Evolutionary conservation across 2,329 filamentous ascomycete species (phyloP).

Genomic region (Chrysoporthe cubensis): DNA sequence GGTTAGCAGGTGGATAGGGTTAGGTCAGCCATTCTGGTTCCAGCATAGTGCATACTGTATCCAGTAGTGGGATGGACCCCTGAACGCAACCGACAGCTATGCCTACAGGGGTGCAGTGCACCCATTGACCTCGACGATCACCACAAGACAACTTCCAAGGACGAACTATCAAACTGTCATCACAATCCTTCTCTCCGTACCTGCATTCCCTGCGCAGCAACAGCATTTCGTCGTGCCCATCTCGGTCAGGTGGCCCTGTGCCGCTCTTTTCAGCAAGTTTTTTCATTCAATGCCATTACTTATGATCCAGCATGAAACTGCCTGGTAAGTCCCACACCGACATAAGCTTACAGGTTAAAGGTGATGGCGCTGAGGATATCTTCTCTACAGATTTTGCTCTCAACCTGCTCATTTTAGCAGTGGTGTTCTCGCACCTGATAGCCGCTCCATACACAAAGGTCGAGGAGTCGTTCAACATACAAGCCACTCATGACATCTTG

Average conservation of each 20-base stretch:
- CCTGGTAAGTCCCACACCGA: neutral
- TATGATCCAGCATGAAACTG: slow-evolving; percentile 7
- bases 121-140: slow-evolving; percentile 1
- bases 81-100: slow-evolving; percentile 9
- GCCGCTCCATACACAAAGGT: slow-evolving; percentile 92
- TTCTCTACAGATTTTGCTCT: slow-evolving; percentile 49
- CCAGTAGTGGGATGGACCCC: slow-evolving; percentile 4
- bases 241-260: neutral
- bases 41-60: neutral
- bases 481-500: slow-evolving; percentile 89
- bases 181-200: neutral
- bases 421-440: slow-evolving; percentile 71
- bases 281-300: neutral
- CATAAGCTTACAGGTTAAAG: neutral
- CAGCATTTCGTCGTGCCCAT: neutral
- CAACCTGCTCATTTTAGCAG: slow-evolving; percentile 61
- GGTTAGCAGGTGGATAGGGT: neutral
- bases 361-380: slow-evolving; percentile 9
- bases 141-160: neutral
- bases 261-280: neutral
- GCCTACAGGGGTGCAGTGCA: slow-evolving; percentile 1
- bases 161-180: neutral
- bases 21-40: neutral
- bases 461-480: slow-evolving; percentile 97
- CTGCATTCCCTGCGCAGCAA: neutral